Evolutionary conservation across 2,329 filamentous ascomycete genomes (phyloP).

Genomic region (Alternaria dauci): DNA sequence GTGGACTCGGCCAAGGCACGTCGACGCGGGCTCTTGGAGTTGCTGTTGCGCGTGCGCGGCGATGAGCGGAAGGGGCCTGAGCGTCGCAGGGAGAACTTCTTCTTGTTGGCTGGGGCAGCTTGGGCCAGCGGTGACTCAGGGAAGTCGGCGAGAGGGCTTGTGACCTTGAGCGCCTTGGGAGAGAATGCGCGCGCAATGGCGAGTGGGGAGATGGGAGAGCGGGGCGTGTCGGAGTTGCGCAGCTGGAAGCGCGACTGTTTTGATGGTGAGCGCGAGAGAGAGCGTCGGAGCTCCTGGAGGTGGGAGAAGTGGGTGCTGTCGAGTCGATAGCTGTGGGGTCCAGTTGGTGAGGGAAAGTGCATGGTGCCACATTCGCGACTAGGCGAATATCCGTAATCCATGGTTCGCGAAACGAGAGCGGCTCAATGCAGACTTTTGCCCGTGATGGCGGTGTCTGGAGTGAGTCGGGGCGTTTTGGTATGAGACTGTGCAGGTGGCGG

Average conservation of each 20-base stretch:
- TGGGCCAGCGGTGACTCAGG: constrained; percentile 66
- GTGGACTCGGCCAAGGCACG: constrained; percentile 71
- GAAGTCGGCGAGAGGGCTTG: constrained; percentile 59
- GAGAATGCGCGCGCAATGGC: constrained; percentile 56
- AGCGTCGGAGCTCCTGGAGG: constrained; percentile 83
- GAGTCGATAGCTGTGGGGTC: constrained; percentile 74
- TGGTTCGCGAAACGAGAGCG: constrained; percentile 31
- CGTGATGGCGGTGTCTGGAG: constrained; percentile 5
- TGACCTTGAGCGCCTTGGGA: constrained; percentile 57
- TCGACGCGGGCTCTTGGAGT: constrained; percentile 80
- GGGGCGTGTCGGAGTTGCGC: constrained; percentile 56
- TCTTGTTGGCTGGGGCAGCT: constrained; percentile 68
- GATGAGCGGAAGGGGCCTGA: constrained; percentile 63
- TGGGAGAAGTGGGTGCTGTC: constrained; percentile 75
- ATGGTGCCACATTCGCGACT: constrained; percentile 74
- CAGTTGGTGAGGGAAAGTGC: constrained; percentile 84
- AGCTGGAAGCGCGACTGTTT: constrained; percentile 76
- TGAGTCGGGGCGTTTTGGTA: constrained; percentile 12
- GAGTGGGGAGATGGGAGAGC: constrained; percentile 55
- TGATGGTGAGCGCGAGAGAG: constrained; percentile 91
- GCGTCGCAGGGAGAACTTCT: constrained; percentile 61
- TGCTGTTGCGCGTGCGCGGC: constrained; percentile 70
- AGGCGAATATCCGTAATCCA: constrained; percentile 62
- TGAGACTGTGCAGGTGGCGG: constrained; percentile 21
- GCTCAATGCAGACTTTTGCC: constrained; percentile 8